Base-by-base conservation (phyloP, 2,329 filamentous ascomycete species). In the Aureobasidium zeae region DNA sequence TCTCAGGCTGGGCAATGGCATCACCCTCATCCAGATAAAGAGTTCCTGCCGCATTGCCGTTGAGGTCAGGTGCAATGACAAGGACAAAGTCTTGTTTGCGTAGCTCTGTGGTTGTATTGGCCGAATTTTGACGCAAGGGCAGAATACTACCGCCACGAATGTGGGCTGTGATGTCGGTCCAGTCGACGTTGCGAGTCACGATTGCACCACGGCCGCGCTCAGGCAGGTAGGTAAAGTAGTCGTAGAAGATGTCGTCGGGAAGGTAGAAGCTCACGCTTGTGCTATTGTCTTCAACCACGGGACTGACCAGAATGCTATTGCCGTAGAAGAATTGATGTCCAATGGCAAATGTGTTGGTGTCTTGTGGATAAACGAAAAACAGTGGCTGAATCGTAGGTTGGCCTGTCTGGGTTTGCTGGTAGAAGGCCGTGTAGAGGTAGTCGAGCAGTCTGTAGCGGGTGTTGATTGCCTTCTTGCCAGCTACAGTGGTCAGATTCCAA, bases 11-110 rank as follows among this genome's bases (percentile, higher is more conserved):
- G 47, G 74, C 64, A 37, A 88, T 53, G 19, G 73, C 78, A 47
- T 79, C 77, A 7, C 86, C 86, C 48, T 93, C 85, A 52, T 91
- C 86, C 4, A 91, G 64, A 58, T 88, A 91, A 45, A 91, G 66
- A 39, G 70, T 67, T 0, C 86, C 86, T 1, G 57, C 60, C 0
- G 86, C 86, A 5, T 65, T 74, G 3, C 80, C 82, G 39, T 81
- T 65, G 1, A 58, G 55, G 5, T 72, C 76, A 0, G 83, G 71
- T 0, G 84, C 80, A 32, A 93, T 71, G 25, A 89, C 55, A 38
- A 93, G 65, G 57, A 80, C 72, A 63, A 89, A 89, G 51, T 78
- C 69, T 52, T 82, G 68, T 51, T 74, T 69, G 30, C 81, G 70
- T 26, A 84, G 64, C 31, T 72, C 82, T 57, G 55, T 77, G 56